Evolutionary conservation across 2,329 filamentous ascomycete species (phyloP).

Genomic region (Aspergillus pseudoviridinutans): DNA sequence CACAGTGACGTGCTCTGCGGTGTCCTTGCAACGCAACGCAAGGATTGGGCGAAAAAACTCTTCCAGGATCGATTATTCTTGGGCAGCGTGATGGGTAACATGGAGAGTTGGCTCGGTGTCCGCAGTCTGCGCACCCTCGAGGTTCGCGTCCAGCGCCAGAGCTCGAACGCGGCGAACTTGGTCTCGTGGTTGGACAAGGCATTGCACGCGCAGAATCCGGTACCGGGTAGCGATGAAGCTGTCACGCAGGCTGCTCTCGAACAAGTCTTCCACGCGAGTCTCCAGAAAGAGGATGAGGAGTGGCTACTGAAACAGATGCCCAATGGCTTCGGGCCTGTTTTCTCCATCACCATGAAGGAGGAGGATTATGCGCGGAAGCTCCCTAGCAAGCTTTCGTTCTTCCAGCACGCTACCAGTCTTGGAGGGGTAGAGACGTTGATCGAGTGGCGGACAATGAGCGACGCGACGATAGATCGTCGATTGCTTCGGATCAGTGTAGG

Average conservation of each 20-base stretch:
- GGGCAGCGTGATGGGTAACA: constrained; percentile 78
- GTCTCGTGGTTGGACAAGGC: constrained; percentile 66
- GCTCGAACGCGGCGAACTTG: constrained; percentile 62
- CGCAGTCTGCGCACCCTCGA: constrained; percentile 82
- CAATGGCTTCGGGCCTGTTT: constrained; percentile 83
- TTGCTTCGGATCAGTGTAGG: constrained; percentile 81
- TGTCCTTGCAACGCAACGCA: constrained; percentile 62
- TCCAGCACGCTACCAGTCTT: constrained; percentile 91
- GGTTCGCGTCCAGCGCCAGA: constrained; percentile 74
- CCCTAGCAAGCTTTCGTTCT: constrained; percentile 74
- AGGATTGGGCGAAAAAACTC: constrained; percentile 60
- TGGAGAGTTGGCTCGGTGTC: constrained; percentile 91
- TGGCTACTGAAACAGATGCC: constrained; percentile 92
- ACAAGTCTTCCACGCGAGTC: constrained; percentile 69
- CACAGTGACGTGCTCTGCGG: constrained; percentile 93
- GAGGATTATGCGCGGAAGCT: constrained; percentile 61
- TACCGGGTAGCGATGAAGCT: constrained; percentile 39
- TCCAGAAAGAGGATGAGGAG: constrained; percentile 64
- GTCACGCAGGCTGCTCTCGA: constrained; percentile 54
- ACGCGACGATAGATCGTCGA: constrained; percentile 65
- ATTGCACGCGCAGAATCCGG: constrained; percentile 37
- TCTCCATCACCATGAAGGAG: constrained; percentile 65
- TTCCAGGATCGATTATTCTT: constrained; percentile 68
- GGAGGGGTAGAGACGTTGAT: constrained; percentile 94
- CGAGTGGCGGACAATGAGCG: constrained; percentile 92